phyloP scores from a whole-genome alignment of 257 asterid species.

The Thymus quinquecostatus region DNA sequence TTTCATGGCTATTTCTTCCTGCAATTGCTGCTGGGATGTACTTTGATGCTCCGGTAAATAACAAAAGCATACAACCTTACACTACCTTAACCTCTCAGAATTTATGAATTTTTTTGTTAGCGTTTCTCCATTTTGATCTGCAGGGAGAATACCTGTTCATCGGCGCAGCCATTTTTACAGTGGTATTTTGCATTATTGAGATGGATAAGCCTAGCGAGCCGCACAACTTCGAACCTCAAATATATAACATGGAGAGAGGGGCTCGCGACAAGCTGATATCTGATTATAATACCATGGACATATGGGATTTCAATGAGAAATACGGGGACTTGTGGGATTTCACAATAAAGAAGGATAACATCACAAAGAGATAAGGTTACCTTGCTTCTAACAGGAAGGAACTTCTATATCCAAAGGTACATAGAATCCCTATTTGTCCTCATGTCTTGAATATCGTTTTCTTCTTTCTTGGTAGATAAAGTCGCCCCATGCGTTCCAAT shows the following conservation, averaged over 20 bases:
- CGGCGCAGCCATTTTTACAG: conserved; percentile 76
- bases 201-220: conserved; percentile 91
- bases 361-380: conserved; percentile 54
- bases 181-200: conserved; percentile 71
- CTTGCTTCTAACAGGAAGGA: background rate
- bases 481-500: background rate
- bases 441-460: background rate
- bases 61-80: background rate
- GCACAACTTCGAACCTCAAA: conserved; percentile 91
- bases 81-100: background rate
- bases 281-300: conserved; percentile 85
- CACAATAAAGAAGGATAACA: conserved; percentile 62
- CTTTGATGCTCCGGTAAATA: conserved; percentile 65
- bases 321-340: conserved; percentile 89
- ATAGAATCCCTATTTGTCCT: background rate
- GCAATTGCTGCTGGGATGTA: conserved; percentile 77
- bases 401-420: conserved; percentile 24
- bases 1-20: conserved; percentile 87
- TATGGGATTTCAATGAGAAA: conserved; percentile 92
- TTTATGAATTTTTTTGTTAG: background rate
- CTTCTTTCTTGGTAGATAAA: background rate
- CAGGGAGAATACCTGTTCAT: conserved; percentile 86
- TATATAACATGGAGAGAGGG: conserved; percentile 88
- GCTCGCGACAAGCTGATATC: conserved; percentile 82
- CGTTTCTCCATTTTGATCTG: background rate